Evolutionary conservation across 495 filamentous ascomycete species (phyloP), one percentile per base, ranked within the genome.

Genomic region (Podospora pseudocomata): DNA sequence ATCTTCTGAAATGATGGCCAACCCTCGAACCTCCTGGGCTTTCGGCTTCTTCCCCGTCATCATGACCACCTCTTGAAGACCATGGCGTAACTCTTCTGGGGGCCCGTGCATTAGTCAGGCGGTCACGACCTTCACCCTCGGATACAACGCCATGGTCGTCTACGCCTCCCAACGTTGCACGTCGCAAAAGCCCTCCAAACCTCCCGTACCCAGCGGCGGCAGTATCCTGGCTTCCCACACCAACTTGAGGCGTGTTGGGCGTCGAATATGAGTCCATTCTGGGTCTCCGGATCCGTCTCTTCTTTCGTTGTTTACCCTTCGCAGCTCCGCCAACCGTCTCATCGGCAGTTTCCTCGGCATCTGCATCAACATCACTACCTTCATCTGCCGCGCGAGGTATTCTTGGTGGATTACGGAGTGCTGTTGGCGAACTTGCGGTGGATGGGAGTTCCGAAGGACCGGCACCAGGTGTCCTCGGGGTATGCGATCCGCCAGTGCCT

Each of bases 41-140:
- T 34, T 84, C 85, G 60, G 70, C 71, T 39, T 83, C 82, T 54
- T 80, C 80, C 0, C 70, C 73, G 1, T 79, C 76, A 2, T 79
- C 78, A 4, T 68, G 56, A 16, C 74, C 73, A 23, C 61, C 63
- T 15, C 61, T 67, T 15, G 75, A 65, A 55, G 77, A 88, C 89
- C 73, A 86, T 78, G 70, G 87, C 71, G 23, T 86, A 80, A 73
- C 90, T 81, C 69, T 81, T 74, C 73, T 83, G 82, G 67, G 86
- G 77, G 62, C 87, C 70, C 85, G 83, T 72, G 73, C 83, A 82
- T 67, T 67, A 18, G 86, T 78, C 5, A 97, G 78, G 53, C 89
- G 84, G 66, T 94, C 88, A 20, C 92, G 88, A 32, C 93, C 93
- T 75, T 97, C 94, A 67, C 94, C 94, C 74, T 97, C 94, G 18